A percentile compares a stretch with the other conserved stretches of the same genome.
phyloP scores from a whole-genome alignment of 331 rosid species.

The Prunus yedoensis region DNA sequence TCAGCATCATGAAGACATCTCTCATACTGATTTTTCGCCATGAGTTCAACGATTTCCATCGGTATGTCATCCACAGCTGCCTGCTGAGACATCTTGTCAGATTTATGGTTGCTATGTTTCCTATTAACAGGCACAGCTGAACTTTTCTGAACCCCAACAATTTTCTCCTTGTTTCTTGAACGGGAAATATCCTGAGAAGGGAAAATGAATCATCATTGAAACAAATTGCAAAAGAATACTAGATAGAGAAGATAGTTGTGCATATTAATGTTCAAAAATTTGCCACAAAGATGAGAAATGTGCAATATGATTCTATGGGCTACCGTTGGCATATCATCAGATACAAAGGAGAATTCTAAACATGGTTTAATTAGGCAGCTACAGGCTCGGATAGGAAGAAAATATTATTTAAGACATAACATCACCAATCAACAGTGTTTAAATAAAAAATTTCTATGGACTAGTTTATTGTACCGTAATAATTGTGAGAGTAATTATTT shows the following conservation, averaged over 20 bases:
- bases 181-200: constrained; percentile 57
- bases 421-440: not conserved
- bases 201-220: constrained; percentile 8
- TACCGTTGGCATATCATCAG: not conserved
- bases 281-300: not conserved
- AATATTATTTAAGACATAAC: not conserved
- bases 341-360: not conserved
- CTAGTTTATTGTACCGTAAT: not conserved
- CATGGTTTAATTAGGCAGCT: not conserved
- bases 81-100: constrained; percentile 45
- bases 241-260: not conserved
- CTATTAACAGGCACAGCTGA: constrained; percentile 29
- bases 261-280: not conserved
- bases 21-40: constrained; percentile 89
- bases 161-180: constrained; percentile 40
- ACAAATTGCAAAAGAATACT: constrained; percentile 9
- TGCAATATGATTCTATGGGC: not conserved
- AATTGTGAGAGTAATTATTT: not conserved
- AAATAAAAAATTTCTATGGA: not conserved
- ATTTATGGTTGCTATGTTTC: constrained; percentile 41
- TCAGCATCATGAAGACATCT: constrained; percentile 65
- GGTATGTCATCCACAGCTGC: constrained; percentile 79
- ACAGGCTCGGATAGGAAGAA: not conserved
- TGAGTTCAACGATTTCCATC: constrained; percentile 91
- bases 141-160: constrained; percentile 44